A percentile compares a stretch with the other conserved stretches of the same genome.
Conservation (phyloP, 1,284 basidiomycete species). For the Naganishia albida region DNA sequence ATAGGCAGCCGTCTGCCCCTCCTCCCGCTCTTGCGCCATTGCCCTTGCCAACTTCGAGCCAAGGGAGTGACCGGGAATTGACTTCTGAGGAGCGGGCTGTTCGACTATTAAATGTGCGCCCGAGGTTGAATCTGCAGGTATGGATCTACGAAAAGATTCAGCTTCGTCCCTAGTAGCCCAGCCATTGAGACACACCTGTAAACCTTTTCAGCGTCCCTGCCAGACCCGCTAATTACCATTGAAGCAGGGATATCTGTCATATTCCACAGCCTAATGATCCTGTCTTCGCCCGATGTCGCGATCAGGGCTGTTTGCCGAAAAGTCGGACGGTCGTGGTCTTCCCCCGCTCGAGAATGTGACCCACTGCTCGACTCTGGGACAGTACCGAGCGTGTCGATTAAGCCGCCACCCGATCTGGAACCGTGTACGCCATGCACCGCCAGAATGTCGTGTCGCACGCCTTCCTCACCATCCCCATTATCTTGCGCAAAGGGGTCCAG, state of each 20-base stretch:
- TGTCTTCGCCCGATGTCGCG: slow-evolving; percentile 50
- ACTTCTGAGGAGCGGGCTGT: slow-evolving; percentile 1
- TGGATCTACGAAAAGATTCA: not conserved
- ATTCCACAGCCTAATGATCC: slow-evolving; percentile 52
- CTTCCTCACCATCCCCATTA: slow-evolving; percentile 6
- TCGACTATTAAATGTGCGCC: slow-evolving; percentile 11
- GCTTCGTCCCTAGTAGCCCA: not conserved
- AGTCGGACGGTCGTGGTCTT: slow-evolving; percentile 8
- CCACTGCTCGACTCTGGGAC: slow-evolving; percentile 35
- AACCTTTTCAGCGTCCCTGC: slow-evolving; percentile 48
- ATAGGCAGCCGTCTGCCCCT: slow-evolving; percentile 27
- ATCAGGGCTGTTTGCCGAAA: slow-evolving; percentile 42
- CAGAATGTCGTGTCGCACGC: slow-evolving; percentile 27
- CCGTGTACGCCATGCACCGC: slow-evolving; percentile 42
- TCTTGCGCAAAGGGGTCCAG: slow-evolving; percentile 18
- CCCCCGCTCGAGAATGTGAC: slow-evolving; percentile 10
- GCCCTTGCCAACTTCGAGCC: slow-evolving; percentile 19
- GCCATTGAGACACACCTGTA: slow-evolving; percentile 39
- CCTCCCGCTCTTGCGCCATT: slow-evolving; percentile 30
- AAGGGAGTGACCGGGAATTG: not conserved
- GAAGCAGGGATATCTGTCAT: slow-evolving; percentile 41
- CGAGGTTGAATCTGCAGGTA: not conserved
- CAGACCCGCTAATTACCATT: slow-evolving; percentile 50
- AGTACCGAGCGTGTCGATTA: slow-evolving; percentile 35
- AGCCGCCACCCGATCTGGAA: slow-evolving; percentile 38